Conservation (phyloP, 148 eudicot species). For the Rhododendron williamsianum region DNA sequence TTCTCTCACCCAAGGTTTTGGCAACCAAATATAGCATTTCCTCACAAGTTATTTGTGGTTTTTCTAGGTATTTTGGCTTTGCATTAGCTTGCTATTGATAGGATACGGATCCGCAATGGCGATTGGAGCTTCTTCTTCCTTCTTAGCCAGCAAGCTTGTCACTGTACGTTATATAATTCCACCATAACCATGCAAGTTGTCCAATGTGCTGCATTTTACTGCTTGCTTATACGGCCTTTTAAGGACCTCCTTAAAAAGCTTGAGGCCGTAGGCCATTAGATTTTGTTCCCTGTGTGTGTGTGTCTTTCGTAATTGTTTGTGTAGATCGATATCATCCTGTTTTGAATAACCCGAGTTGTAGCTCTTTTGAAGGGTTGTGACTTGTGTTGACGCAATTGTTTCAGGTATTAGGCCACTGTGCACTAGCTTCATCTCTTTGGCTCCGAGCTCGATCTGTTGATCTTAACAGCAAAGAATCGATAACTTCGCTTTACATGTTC, state of each 20-base stretch:
- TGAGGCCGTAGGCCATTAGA: background rate
- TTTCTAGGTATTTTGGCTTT: constrained; percentile 36
- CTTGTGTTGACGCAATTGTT: background rate
- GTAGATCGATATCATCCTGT: background rate
- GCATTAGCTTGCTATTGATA: constrained; percentile 29
- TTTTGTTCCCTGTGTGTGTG: background rate
- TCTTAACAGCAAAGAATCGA: constrained; percentile 29
- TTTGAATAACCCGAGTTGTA: background rate
- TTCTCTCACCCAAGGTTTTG: background rate
- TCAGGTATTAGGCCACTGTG: constrained; percentile 39
- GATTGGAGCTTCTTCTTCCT: constrained; percentile 27
- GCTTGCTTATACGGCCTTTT: background rate
- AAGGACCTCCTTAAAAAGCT: background rate
- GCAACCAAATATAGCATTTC: background rate
- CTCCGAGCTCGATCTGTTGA: constrained; percentile 30
- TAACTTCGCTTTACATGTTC: constrained; percentile 43
- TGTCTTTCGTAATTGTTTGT: background rate
- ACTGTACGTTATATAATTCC: constrained; percentile 17
- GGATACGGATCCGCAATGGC: constrained; percentile 38
- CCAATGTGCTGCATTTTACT: background rate
- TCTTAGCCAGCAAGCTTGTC: constrained; percentile 15
- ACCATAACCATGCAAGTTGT: background rate
- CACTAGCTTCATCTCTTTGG: constrained; percentile 30
- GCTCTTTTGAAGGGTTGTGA: background rate
- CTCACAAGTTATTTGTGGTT: background rate